These are phyloP conservation scores for Nannizzia gypsea DNA, from an alignment of 2,329 filamentous ascomycete genomes.

Conservation along the genomic window DNA sequence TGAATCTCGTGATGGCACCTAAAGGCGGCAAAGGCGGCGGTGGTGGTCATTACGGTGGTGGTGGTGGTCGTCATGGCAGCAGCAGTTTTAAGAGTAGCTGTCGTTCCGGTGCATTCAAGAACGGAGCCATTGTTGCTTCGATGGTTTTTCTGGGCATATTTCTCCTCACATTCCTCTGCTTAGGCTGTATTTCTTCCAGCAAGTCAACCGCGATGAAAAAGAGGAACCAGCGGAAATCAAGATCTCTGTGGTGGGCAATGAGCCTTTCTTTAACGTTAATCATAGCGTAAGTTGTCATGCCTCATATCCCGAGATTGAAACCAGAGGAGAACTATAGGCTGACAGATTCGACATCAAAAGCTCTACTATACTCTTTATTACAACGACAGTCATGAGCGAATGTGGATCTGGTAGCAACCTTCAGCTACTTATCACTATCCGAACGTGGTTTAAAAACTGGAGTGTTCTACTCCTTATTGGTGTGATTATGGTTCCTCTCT, in stretches of 20 bases:
- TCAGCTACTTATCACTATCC: neutral
- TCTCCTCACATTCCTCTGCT: slow-evolving; percentile 4
- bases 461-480: slow-evolving; percentile 7
- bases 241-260: slow-evolving; percentile 6
- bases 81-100: neutral
- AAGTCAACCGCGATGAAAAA: slow-evolving; percentile 4
- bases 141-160: slow-evolving; percentile 6
- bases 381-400: neutral
- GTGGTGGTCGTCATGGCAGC: neutral
- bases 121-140: neutral
- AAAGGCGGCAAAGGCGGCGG: slow-evolving; percentile 10
- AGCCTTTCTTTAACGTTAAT: slow-evolving; percentile 2
- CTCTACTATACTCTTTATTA: neutral
- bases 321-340: neutral
- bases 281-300: neutral
- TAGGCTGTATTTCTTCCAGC: neutral
- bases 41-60: neutral
- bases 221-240: slow-evolving; percentile 7
- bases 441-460: slow-evolving; percentile 2
- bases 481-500: slow-evolving; percentile 9
- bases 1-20: slow-evolving; percentile 6
- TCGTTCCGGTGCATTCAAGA: neutral
- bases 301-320: neutral
- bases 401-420: neutral
- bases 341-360: neutral